Base-by-base conservation (phyloP, 805 yeast genomes). In the Wickerhamomyces hampshirensis region DNA sequence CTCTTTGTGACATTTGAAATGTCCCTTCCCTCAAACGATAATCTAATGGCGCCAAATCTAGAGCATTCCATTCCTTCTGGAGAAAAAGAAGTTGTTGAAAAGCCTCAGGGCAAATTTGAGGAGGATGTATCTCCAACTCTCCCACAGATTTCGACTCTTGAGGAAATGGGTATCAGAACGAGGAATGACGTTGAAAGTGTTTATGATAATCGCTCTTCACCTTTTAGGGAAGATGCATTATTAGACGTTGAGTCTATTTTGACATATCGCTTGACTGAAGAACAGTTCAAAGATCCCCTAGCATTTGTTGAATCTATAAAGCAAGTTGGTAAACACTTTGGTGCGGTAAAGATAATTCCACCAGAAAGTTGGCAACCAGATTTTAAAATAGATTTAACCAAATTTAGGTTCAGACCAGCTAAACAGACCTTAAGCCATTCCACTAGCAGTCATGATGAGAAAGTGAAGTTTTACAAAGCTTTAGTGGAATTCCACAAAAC, bases 341-440 rank as follows among this genome's bases (percentile, higher is more conserved):
- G 91, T 1, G 88, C 87, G 13, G 63, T 84, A 27, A 84, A 82
- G 50, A 61, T 84, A 6, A 63, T 71, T 6, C 77, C 86, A 5
- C 84, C 84, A 2, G 34, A 45, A 6, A 19, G 27, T 6, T 68
- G 68, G 69, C 38, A 53, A 9, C 67, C 54, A 2, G 35, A 40
- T 9, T 60, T 59, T 34, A 40, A 56, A 9, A 47, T 62, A 15
- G 71, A 73, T 44, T 59, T 76, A 3, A 74, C 71, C 37, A 46
- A 65, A 12, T 65, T 73, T 42, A 68, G 75, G 69, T 73, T 80
- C 51, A 68, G 66, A 37, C 61, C 80, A 1, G 65, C 69, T 34
- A 58, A 72, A 33, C 74, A 77, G 43, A 48, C 65, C 21, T 62
- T 73, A 53, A 69, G 70, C 43, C 63, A 74, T 2, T 48, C 58